Conservation (phyloP, 1,139 yeast species). For the Entelexis sorbosivorans region DNA sequence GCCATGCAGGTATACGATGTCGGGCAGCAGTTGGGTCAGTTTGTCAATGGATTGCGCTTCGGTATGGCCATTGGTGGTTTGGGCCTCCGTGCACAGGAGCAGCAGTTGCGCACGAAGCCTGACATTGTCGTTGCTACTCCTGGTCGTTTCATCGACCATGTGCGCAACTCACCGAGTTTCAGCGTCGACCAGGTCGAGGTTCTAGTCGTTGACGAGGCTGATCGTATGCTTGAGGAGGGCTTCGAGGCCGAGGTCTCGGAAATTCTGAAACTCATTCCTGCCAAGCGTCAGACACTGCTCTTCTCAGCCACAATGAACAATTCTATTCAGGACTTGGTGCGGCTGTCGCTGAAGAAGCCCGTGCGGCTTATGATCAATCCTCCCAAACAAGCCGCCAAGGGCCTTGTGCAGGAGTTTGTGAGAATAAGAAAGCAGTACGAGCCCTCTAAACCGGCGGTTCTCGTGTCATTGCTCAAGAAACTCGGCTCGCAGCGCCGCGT, state of each 20-base stretch:
- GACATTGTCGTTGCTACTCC: constrained; percentile 96
- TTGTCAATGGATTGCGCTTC: constrained; percentile 60
- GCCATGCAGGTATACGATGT: constrained; percentile 95
- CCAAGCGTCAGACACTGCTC: constrained; percentile 81
- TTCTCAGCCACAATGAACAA: constrained; percentile 98
- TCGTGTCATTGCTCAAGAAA: constrained; percentile 58
- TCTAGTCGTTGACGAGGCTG: constrained; percentile 92
- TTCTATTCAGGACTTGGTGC: constrained; percentile 74
- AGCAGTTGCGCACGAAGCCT: constrained; percentile 79
- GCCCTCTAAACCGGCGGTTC: constrained; percentile 61
- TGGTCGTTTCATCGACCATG: constrained; percentile 92
- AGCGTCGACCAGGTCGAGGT: constrained; percentile 85
- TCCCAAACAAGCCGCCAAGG: constrained; percentile 83
- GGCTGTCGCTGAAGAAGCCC: constrained; percentile 77
- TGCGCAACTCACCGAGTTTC: constrained; percentile 88
- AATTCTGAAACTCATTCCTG: constrained; percentile 73
- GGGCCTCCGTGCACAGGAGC: constrained; percentile 88
- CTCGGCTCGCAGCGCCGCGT: constrained; percentile 60
- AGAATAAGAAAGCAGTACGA: constrained; percentile 74
- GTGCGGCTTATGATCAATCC: constrained; percentile 94
- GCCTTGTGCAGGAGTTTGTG: constrained; percentile 82
- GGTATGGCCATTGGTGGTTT: constrained; percentile 98
- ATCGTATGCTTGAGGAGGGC: constrained; percentile 98
- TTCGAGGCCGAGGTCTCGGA: constrained; percentile 91
- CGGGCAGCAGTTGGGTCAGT: constrained; percentile 72